phyloP scores from a whole-genome alignment of 2,329 filamentous ascomycete species.

The Aspergillus sp. region DNA sequence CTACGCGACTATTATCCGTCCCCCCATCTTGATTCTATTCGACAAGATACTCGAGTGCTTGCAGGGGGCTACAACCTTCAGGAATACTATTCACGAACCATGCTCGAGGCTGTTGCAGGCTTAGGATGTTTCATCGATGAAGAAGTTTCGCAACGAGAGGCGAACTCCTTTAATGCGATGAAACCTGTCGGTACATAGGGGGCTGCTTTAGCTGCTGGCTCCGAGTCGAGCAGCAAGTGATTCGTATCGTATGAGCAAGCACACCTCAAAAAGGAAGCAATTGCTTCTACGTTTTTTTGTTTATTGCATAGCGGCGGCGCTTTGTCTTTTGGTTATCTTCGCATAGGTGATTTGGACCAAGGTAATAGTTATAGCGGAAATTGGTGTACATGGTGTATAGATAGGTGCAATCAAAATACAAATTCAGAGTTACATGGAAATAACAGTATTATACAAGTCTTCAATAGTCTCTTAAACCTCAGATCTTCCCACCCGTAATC shows the following conservation, averaged over 20 bases:
- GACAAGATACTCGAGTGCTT: constrained; percentile 63
- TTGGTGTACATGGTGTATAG: constrained; percentile 18
- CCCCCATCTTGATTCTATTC: constrained; percentile 67
- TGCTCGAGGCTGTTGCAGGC: constrained; percentile 89
- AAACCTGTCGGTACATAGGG: constrained; percentile 28
- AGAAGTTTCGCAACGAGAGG: constrained; percentile 51
- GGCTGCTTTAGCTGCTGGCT: constrained; percentile 28
- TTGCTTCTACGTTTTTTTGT: neutral
- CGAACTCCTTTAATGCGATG: constrained; percentile 17
- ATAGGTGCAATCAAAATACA: constrained; percentile 9
- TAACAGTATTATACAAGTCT: constrained; percentile 24
- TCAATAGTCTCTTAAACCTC: constrained; percentile 39
- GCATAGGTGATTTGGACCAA: neutral
- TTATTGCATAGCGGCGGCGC: constrained; percentile 19
- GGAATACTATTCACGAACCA: constrained; percentile 76
- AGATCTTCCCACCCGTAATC: constrained; percentile 66
- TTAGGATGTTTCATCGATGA: constrained; percentile 84
- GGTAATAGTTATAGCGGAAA: neutral
- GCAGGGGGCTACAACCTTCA: constrained; percentile 81
- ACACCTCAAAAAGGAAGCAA: neutral
- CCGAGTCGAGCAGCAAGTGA: neutral
- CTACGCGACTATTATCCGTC: constrained; percentile 71
- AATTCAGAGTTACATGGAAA: constrained; percentile 9
- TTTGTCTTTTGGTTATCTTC: neutral
- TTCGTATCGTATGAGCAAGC: neutral